phyloP scores from a whole-genome alignment of 495 filamentous ascomycete species.

The Trichoderma gamsii region DNA sequence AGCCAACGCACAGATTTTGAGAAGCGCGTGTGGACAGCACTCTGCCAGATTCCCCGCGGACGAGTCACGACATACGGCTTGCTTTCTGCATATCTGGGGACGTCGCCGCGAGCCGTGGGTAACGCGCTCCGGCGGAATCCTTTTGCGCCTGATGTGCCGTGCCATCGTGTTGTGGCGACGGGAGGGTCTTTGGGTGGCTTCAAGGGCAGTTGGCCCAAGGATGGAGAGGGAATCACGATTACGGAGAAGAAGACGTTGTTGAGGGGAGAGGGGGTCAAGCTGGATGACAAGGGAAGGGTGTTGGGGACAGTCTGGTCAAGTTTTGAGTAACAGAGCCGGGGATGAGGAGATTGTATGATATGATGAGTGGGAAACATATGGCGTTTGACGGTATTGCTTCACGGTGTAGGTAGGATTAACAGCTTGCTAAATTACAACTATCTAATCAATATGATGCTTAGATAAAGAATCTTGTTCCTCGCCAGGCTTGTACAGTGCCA shows the following conservation, averaged over 20 bases:
- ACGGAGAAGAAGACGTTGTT: slow-evolving; percentile 38
- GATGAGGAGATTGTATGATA: not conserved
- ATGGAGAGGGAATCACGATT: slow-evolving; percentile 37
- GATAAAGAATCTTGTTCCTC: not conserved
- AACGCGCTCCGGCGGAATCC: slow-evolving; percentile 68
- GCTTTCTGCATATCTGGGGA: slow-evolving; percentile 57
- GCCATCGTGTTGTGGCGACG: slow-evolving; percentile 46
- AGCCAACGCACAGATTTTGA: slow-evolving; percentile 48
- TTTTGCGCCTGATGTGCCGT: slow-evolving; percentile 58
- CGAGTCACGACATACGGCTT: slow-evolving; percentile 68
- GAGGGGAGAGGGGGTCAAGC: slow-evolving; percentile 35
- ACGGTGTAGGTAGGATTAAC: not conserved
- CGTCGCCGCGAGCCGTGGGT: slow-evolving; percentile 73
- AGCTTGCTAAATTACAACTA: too few species aligned
- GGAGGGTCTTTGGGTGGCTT: slow-evolving; percentile 45
- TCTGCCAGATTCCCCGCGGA: slow-evolving; percentile 65
- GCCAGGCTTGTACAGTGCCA: slow-evolving; percentile 31
- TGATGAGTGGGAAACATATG: not conserved
- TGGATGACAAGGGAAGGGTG: slow-evolving; percentile 33
- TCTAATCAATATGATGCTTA: not conserved
- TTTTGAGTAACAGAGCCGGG: slow-evolving; percentile 23
- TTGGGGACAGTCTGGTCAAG: slow-evolving; percentile 39
- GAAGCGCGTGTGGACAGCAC: slow-evolving; percentile 56
- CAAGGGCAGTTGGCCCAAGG: slow-evolving; percentile 38
- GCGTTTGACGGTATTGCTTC: not conserved